phyloP scores from a whole-genome alignment of 2,329 filamentous ascomycete species.

The Metarhizium rileyi region DNA sequence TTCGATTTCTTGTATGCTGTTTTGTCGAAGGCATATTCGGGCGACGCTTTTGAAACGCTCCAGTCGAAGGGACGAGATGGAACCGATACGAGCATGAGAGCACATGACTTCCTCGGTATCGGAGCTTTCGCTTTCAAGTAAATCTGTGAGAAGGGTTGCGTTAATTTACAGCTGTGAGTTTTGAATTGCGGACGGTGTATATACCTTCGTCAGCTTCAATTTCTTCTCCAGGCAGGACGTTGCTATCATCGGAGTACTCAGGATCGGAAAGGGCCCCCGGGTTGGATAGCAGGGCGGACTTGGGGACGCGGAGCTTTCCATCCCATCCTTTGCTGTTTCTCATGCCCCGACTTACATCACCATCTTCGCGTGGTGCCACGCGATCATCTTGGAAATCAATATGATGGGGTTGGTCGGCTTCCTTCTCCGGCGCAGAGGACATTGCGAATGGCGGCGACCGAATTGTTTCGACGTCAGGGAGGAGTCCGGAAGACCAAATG shows the following conservation, averaged over 20 bases:
- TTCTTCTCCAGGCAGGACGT: constrained; percentile 59
- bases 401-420: constrained; percentile 29
- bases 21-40: constrained; percentile 85
- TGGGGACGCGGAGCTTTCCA: constrained; percentile 69
- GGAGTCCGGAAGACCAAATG: neutral
- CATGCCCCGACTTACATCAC: constrained; percentile 36
- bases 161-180: constrained; percentile 8
- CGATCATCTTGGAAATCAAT: constrained; percentile 40
- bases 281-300: constrained; percentile 52
- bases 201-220: constrained; percentile 75
- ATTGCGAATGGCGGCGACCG: neutral
- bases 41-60: constrained; percentile 70
- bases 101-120: constrained; percentile 74
- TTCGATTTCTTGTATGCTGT: constrained; percentile 72
- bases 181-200: constrained; percentile 8
- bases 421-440: constrained; percentile 25
- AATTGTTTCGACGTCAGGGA: neutral
- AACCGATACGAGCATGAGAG: constrained; percentile 75
- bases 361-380: constrained; percentile 26
- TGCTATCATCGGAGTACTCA: constrained; percentile 68
- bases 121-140: constrained; percentile 50
- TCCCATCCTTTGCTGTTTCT: constrained; percentile 68
- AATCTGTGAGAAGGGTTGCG: constrained; percentile 31
- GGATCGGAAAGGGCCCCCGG: constrained; percentile 76
- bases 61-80: constrained; percentile 67